Base-by-base conservation (phyloP, 1,284 basidiomycete species). In the Microbotryomycetes sp. region DNA sequence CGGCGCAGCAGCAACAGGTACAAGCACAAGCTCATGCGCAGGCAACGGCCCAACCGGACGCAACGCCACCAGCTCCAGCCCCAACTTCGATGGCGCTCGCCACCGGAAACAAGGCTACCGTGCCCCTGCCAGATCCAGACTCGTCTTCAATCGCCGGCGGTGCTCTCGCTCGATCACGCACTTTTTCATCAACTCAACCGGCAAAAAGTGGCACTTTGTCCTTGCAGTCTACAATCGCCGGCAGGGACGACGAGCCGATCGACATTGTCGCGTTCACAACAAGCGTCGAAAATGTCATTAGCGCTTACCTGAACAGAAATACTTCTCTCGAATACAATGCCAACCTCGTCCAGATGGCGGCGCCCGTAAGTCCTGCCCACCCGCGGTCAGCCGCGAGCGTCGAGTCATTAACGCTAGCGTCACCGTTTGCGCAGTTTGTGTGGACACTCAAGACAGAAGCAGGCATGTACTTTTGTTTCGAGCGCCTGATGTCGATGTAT, bases 391-490 rank as follows among this genome's bases (percentile, higher is more conserved):
- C n/a, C n/a, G n/a, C n/a, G n/a, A n/a, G n/a, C n/a, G n/a, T n/a
- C n/a, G n/a, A n/a, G n/a, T n/a, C n/a, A n/a, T n/a, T n/a, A n/a
- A n/a, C n/a, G n/a, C 3, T 23, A 9, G 7, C 2, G 28, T 31
- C 11, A 16, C 3, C 23, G n/a, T 24, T 18, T 31, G 13, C 15
- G 5, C 73, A 73, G 15, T 75, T 75, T 48, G 73, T 74, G 3
- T 70, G 73, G 54, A 75, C 73, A 48, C 67, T 75, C 0, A 66
- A 71, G 3, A 73, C 72, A 1, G 74, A 75, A 54, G 72, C 74
- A 15, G 74, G 74, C 24, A 73, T 75, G 69, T 75, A 71, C 66
- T 75, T 75, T 61, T 72, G 73, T 5, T 75, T 75, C 59, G 73
- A 74, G 46, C 64, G 61, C 29, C 67, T 75, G 2, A 74, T 75